These are phyloP conservation scores for Pseudopyrenochaeta lycopersici DNA, from an alignment of 2,329 filamentous ascomycete genomes.

Conservation along the genomic window DNA sequence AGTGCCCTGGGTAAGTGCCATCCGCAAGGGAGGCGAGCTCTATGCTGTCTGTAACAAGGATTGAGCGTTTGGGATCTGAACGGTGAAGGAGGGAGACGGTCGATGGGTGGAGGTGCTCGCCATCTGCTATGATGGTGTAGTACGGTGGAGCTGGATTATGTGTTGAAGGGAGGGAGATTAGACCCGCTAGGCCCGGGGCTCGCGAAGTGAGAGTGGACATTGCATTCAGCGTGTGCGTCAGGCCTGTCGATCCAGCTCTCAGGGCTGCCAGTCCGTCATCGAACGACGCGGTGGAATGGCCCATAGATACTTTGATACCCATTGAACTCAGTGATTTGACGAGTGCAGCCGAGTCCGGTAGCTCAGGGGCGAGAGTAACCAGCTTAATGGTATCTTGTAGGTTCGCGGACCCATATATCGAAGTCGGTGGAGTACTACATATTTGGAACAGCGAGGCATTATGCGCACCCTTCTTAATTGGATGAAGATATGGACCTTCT, in stretches of 20 bases:
- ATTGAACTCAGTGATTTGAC: conserved; percentile 54
- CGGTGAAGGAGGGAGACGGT: conserved; percentile 60
- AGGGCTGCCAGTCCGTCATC: conserved; percentile 57
- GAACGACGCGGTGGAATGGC: conserved; percentile 61
- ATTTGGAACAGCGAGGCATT: conserved; percentile 55
- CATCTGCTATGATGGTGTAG: conserved; percentile 64
- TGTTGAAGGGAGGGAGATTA: conserved; percentile 40
- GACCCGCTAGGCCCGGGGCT: conserved; percentile 60
- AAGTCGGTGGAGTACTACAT: conserved; percentile 43
- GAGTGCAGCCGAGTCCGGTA: conserved; percentile 52
- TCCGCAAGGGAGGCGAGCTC: conserved; percentile 63
- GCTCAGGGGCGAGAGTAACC: conserved; percentile 63
- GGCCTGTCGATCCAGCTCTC: conserved; percentile 58
- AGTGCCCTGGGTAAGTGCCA: conserved; percentile 61
- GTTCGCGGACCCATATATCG: conserved; percentile 59
- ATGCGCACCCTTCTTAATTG: conserved; percentile 64
- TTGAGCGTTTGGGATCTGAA: conserved; percentile 56
- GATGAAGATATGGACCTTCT: conserved; percentile 65
- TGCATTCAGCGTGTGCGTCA: conserved; percentile 66
- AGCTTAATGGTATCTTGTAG: conserved; percentile 56
- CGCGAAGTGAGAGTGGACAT: conserved; percentile 62
- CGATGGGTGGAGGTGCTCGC: conserved; percentile 62
- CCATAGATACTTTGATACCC: conserved; percentile 58
- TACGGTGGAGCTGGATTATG: conserved; percentile 50
- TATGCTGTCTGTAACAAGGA: conserved; percentile 64